Conservation (phyloP, 2,329 filamentous ascomycete genomes). For the Cercospora berteroae region DNA sequence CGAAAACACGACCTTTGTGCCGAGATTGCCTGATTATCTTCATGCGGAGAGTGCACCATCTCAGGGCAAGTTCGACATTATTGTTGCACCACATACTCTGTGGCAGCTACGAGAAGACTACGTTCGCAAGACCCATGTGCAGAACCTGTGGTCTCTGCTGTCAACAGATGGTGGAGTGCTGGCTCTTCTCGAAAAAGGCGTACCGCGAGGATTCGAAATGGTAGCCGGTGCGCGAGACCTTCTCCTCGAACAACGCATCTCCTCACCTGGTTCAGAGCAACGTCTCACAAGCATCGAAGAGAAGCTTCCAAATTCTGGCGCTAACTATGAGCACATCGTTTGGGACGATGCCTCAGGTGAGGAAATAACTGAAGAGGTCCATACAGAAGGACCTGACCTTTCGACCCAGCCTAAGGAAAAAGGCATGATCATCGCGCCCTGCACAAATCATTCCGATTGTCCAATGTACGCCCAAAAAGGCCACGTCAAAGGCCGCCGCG, state of each 20-base stretch:
- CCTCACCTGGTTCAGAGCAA: constrained; percentile 51
- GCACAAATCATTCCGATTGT: constrained; percentile 83
- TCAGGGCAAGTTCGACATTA: constrained; percentile 72
- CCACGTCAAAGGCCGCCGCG: constrained; percentile 70
- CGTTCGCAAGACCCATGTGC: constrained; percentile 72
- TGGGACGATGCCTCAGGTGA: constrained; percentile 22
- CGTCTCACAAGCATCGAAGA: constrained; percentile 19
- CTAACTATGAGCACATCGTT: constrained; percentile 14
- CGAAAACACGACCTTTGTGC: constrained; percentile 87
- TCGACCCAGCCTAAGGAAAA: constrained; percentile 48
- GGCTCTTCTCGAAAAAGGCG: constrained; percentile 84
- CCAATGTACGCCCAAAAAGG: constrained; percentile 80
- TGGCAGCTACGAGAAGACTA: constrained; percentile 74
- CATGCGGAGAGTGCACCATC: constrained; percentile 53
- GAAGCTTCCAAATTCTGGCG: constrained; percentile 36
- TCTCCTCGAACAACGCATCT: constrained; percentile 72
- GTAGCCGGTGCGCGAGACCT: constrained; percentile 80
- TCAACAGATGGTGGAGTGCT: constrained; percentile 82
- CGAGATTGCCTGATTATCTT: constrained; percentile 83
- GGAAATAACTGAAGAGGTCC: neutral
- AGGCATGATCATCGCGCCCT: constrained; percentile 64
- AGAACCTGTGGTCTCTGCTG: constrained; percentile 86
- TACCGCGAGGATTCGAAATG: constrained; percentile 87
- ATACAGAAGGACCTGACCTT: constrained; percentile 4
- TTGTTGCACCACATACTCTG: constrained; percentile 83